phyloP scores from a whole-genome alignment of 2,329 filamentous ascomycete genomes.

The Dactylellina drechsleri region DNA sequence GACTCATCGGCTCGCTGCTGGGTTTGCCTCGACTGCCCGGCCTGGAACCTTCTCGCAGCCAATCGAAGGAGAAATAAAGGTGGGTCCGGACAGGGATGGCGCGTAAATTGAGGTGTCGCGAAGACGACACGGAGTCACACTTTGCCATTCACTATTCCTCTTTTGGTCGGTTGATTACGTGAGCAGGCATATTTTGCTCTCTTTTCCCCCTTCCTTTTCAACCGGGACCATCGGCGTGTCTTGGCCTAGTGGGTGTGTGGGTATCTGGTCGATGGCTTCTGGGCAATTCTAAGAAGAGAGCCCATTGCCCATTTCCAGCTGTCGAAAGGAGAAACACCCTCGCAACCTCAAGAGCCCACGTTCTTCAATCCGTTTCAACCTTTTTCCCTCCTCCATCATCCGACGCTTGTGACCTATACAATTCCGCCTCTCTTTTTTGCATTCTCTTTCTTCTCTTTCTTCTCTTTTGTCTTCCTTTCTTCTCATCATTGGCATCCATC shows the following conservation, averaged over 20 bases:
- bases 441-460: background rate
- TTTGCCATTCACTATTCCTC: constrained; percentile 27
- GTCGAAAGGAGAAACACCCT: too few relatives aligned
- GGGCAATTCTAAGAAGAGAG: too few relatives aligned
- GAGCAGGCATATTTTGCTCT: constrained; percentile 10
- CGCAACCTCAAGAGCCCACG: background rate
- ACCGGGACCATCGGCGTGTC: background rate
- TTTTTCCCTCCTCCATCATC: background rate
- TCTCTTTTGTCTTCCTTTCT: background rate
- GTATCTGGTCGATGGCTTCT: background rate
- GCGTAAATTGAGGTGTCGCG: constrained; percentile 44
- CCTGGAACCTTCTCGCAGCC: constrained; percentile 2
- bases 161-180: constrained; percentile 32
- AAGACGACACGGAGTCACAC: constrained; percentile 46
- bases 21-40: constrained; percentile 18
- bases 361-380: background rate
- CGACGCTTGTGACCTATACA: background rate
- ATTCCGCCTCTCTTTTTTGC: background rate
- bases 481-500: background rate
- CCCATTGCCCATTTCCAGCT: too few relatives aligned
- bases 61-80: constrained; percentile 3
- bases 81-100: constrained; percentile 18
- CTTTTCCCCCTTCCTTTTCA: background rate
- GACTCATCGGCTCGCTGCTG: constrained; percentile 18
- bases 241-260: background rate